These are phyloP conservation scores for Dujonia santamariae DNA, from an alignment of 1,139 yeast species.

Conservation along the genomic window DNA sequence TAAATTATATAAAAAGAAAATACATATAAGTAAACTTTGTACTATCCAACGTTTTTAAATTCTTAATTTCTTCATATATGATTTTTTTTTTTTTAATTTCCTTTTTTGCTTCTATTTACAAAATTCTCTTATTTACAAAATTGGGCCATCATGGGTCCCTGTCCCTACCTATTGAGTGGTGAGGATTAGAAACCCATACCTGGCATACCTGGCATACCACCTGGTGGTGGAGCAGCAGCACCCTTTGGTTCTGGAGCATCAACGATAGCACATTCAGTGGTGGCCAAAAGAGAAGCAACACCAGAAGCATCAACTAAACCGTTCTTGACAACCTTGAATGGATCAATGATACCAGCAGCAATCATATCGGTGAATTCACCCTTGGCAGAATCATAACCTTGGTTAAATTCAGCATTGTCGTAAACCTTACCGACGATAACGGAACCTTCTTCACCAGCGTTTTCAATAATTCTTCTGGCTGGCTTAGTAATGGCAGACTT, in stretches of 20 bases:
- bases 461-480: conserved; percentile 94
- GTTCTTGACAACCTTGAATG: conserved; percentile 97
- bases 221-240: conserved; percentile 61
- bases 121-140: neutral
- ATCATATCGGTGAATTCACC: conserved; percentile 96
- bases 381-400: conserved; percentile 91
- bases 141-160: too few species aligned
- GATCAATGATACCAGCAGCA: conserved; percentile 97
- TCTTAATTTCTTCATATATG: too few species aligned
- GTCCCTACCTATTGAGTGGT: neutral
- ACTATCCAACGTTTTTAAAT: too few species aligned
- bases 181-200: conserved; percentile 23
- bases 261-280: conserved; percentile 98
- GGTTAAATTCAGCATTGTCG: conserved; percentile 82
- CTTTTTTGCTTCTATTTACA: conserved; percentile 5
- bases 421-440: conserved; percentile 95
- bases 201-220: conserved; percentile 50
- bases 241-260: conserved; percentile 93
- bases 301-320: conserved; percentile 97
- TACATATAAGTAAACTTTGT: too few species aligned
- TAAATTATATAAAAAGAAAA: too few species aligned
- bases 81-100: too few species aligned
- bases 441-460: conserved; percentile 98
- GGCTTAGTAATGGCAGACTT: conserved; percentile 96
- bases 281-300: conserved; percentile 96